Evolutionary conservation across 768 basidiomycete species (phyloP).

Genomic region (Tephrocybe rancida): DNA sequence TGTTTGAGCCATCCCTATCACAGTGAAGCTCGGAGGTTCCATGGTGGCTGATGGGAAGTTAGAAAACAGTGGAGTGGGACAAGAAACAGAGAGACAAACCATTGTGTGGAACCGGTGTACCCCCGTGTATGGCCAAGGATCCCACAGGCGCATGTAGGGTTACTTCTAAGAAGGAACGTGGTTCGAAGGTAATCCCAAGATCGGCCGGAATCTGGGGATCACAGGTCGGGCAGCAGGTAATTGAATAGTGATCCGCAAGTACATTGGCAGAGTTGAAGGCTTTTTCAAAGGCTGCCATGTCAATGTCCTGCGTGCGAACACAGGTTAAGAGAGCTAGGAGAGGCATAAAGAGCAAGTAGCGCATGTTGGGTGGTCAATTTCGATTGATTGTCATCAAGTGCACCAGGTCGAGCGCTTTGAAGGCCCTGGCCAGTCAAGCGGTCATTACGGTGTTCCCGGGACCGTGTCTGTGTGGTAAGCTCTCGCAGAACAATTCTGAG

Average conservation of each 20-base stretch:
- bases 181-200: constrained; percentile 24
- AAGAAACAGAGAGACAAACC: constrained; percentile 10
- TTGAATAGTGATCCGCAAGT: not conserved
- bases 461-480: too few species aligned
- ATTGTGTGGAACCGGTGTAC: constrained; percentile 22
- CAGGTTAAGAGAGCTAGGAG: not conserved
- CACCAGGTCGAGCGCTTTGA: too few species aligned
- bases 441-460: too few species aligned
- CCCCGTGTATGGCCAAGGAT: constrained; percentile 23
- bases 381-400: too few species aligned
- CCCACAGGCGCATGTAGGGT: constrained; percentile 11
- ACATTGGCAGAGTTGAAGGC: not conserved
- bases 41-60: not conserved
- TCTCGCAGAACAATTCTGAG: too few species aligned
- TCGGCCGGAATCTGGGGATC: constrained; percentile 27
- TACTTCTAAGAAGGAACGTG: constrained; percentile 25
- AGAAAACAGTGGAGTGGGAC: not conserved
- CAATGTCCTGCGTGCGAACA: not conserved
- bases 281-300: not conserved
- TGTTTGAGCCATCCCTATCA: constrained; percentile 17
- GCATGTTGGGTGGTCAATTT: too few species aligned
- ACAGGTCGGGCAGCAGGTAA: not conserved
- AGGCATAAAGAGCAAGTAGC: not conserved
- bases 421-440: too few species aligned
- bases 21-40: constrained; percentile 25